These are phyloP conservation scores for Annona cherimola DNA, from an alignment of 164 flowering plant species.

Conservation along the genomic window DNA sequence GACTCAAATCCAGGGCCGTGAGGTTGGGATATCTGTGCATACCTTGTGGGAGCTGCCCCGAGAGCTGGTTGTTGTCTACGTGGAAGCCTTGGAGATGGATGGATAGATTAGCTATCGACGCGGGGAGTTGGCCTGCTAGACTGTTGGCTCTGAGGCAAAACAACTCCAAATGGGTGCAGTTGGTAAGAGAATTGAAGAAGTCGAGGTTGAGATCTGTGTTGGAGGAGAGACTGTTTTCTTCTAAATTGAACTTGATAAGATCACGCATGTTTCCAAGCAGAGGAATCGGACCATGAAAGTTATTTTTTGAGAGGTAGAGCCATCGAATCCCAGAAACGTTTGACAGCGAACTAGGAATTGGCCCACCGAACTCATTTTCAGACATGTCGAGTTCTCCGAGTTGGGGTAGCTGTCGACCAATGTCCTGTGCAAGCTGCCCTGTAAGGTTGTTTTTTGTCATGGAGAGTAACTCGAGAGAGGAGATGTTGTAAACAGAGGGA, in stretches of 20 bases:
- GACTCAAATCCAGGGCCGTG: no score
- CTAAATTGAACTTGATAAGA: not conserved
- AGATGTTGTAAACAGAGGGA: not conserved
- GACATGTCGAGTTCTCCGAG: not conserved
- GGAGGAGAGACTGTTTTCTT: not conserved
- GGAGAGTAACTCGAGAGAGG: not conserved
- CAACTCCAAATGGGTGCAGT: slow-evolving; percentile 23
- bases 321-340: not conserved
- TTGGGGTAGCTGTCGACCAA: not conserved
- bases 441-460: not conserved
- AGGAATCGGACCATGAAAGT: not conserved
- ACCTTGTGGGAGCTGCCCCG: no score
- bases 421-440: not conserved
- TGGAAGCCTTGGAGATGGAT: no score
- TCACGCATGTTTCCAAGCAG: not conserved
- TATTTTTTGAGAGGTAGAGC: not conserved
- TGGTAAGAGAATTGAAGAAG: slow-evolving; percentile 32
- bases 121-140: slow-evolving; percentile 38
- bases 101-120: slow-evolving; percentile 45
- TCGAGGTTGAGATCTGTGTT: slow-evolving; percentile 14
- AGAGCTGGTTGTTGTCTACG: no score
- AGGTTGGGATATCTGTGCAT: no score
- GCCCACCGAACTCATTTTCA: not conserved
- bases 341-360: not conserved
- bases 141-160: slow-evolving; percentile 34